Evolutionary conservation across 2,329 filamentous ascomycete species (phyloP), one percentile per base, ranked within the genome.

Genomic region (Lizonia empirigonia): DNA sequence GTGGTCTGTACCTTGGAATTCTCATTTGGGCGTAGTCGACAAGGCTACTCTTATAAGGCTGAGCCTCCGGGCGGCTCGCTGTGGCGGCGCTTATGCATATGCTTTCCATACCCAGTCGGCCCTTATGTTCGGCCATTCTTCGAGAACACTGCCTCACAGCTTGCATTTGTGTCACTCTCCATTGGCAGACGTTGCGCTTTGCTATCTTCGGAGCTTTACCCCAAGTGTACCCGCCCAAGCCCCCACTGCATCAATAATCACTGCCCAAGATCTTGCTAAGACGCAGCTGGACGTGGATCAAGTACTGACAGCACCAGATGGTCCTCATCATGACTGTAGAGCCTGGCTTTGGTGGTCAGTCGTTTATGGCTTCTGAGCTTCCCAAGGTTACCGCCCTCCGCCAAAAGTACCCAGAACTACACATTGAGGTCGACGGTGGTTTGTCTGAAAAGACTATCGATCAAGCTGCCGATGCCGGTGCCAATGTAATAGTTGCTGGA

Each of bases 241-340:
- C 24, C 41, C 13, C 19, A 16, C 20, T 24, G 18, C 20, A 55
- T 53, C 50, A 55, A 56, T 48, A 48, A 45, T 39, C 45, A n/a
- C 20, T 13, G 7, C n/a, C 19, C 23, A 5, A 19, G 20, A 13
- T 34, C 40, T 30, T 9, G 23, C 35, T 36, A 3, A 41, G 19
- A 10, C 16, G 4, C n/a, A 13, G 7, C 6, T 27, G 7, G 16
- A 5, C 16, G 8, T 15, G 23, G 23, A 16, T 3, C 12, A 33
- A 2, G 9, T 10, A 27, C 63, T 65, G 37, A 67, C 47, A 9
- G 29, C 16, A 15, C 9, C 57, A 97, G 93, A 99, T 99, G 94
- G 91, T 96, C 29, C 85, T 99, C 15, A 84, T 99, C 54, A 99
- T 99, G 94, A 99, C 94, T 1, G 94, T 99, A 34, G 85, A 99